A percentile compares a stretch with the other conserved stretches of the same genome.
Evolutionary conservation across 768 basidiomycete species (phyloP).

Genomic region (Butyriboletus loyo): DNA sequence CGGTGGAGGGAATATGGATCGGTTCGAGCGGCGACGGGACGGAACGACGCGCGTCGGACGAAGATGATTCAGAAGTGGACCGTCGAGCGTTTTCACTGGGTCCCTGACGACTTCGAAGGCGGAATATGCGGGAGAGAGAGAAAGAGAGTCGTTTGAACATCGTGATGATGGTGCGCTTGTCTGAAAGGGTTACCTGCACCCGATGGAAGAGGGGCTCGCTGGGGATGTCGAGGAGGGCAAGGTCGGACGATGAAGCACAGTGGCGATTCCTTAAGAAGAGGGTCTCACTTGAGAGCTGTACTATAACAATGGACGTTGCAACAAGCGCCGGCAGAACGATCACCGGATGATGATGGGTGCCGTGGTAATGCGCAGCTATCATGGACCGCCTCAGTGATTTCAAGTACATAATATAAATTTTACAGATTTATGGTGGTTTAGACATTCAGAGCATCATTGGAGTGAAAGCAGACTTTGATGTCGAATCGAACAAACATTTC

Average conservation of each 20-base stretch:
- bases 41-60: neutral
- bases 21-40: neutral
- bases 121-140: constrained; percentile 16
- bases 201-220: neutral
- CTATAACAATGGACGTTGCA: neutral
- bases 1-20: neutral
- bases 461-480: too few relatives aligned
- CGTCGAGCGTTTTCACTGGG: neutral
- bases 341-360: neutral
- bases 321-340: neutral
- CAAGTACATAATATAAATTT: too few relatives aligned
- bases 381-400: constrained; percentile 1
- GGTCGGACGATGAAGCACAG: neutral
- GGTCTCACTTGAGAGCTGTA: constrained; percentile 1
- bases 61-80: neutral
- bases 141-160: constrained; percentile 20
- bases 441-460: neutral
- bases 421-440: neutral
- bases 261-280: constrained; percentile 1
- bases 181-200: constrained; percentile 15
- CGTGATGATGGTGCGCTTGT: neutral
- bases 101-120: constrained; percentile 11
- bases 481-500: neutral
- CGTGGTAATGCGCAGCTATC: neutral
- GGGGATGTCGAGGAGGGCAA: neutral